Conservation (phyloP, 1,284 basidiomycete genomes). For the Ganoderma lingzhi region DNA sequence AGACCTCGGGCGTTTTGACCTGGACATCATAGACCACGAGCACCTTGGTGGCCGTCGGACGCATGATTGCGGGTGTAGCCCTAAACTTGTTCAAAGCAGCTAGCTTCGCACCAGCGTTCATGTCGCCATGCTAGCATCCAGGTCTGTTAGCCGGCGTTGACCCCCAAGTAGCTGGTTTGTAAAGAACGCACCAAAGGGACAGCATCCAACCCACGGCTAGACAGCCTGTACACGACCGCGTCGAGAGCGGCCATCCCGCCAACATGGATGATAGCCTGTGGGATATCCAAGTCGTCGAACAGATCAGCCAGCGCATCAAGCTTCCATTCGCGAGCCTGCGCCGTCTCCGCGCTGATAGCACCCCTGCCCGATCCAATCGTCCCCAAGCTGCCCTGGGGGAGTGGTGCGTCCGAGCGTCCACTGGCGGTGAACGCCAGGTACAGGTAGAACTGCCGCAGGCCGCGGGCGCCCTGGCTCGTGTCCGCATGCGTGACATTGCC, state of each 20-base stretch:
- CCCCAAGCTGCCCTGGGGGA: constrained; percentile 73
- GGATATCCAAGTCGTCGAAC: constrained; percentile 88
- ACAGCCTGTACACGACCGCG: constrained; percentile 89
- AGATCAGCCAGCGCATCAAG: constrained; percentile 94
- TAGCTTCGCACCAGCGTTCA: constrained; percentile 83
- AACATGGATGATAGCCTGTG: constrained; percentile 90
- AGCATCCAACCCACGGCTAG: constrained; percentile 85
- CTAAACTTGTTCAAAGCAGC: constrained; percentile 86
- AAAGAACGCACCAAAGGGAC: constrained; percentile 73
- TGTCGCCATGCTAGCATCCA: constrained; percentile 76
- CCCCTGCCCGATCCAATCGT: constrained; percentile 91
- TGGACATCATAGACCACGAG: constrained; percentile 92
- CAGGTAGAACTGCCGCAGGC: constrained; percentile 91
- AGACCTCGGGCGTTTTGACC: constrained; percentile 88
- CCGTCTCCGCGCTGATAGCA: constrained; percentile 81
- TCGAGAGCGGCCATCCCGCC: constrained; percentile 88
- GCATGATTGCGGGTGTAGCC: constrained; percentile 61
- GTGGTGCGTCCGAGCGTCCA: constrained; percentile 69
- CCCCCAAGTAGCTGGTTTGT: background rate
- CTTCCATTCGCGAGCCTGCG: constrained; percentile 96
- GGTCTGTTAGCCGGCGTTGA: background rate
- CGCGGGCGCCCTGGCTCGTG: constrained; percentile 76
- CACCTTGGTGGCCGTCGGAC: constrained; percentile 72
- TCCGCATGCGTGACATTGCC: constrained; percentile 84
- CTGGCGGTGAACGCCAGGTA: constrained; percentile 92